Base-by-base conservation (phyloP, 73 alveolate genomes). In the Paramecium octaurelia region DNA sequence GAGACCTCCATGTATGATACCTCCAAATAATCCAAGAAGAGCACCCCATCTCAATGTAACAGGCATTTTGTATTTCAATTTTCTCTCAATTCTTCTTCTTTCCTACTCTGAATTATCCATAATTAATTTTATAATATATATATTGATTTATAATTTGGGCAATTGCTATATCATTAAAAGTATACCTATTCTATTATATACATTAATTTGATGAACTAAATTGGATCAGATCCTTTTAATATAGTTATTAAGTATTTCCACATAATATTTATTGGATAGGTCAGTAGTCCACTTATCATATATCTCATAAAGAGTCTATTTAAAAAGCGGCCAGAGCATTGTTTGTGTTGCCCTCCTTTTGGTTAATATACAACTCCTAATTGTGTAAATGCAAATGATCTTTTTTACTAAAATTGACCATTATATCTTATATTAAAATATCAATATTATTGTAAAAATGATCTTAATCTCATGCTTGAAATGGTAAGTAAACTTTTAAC, bases 41-140 rank as follows among this genome's bases (percentile, higher is more conserved):
- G 76, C 91, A 10, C 91, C 91, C 91, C 91, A 80, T 44, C 91
- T 40, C 0, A 80, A 80, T n/a, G 75, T 48, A 2, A 80, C 91
- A 3, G 91, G 91, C 70, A 80, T 42, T 80, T 80, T 80, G 48
- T 42, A 80, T 42, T 40, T 42, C 24, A 80, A 80, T 80, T 80
- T 80, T 80, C 91, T 42, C 20, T 42, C 48, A 16, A 80, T 44
- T 42, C 50, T 44, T 24, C 57, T 24, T 20, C 91, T 42, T 64
- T 80, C 46, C 20, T 40, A 10, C 21, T 80, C 91, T 14, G 42
- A 0, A 44, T 43, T 80, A 11, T 64, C 84, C 84, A 64, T 64
- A 64, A 64, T 12, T 64, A 64, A 54, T 54, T 54, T 54, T 54
- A 54, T 54, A 54, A 54, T 54, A 54, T 54, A 54, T 54, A 54